phyloP scores from a whole-genome alignment of 371 early-diverging fungal species.

The Rhizopus sp. region DNA sequence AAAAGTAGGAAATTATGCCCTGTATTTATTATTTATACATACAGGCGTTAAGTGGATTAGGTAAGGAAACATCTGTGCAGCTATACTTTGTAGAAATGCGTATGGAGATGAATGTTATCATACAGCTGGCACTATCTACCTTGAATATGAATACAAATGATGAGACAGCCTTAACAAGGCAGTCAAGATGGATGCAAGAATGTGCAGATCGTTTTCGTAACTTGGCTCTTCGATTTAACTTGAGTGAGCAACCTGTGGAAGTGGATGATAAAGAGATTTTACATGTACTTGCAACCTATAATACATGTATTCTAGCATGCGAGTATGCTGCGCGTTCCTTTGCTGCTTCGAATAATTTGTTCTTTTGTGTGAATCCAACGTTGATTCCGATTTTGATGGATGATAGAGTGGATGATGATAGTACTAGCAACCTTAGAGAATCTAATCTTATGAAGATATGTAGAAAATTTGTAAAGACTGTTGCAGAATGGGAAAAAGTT shows the following conservation, averaged over 20 bases:
- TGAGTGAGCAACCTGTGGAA: constrained; percentile 28
- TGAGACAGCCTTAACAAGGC: constrained; percentile 1
- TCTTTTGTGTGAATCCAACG: constrained; percentile 37
- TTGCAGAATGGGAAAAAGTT: constrained; percentile 26
- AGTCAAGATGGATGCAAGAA: constrained; percentile 7
- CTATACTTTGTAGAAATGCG: constrained; percentile 38
- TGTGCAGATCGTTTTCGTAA: constrained; percentile 25
- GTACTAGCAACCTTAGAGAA: not conserved
- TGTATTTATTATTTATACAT: not conserved
- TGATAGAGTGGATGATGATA: not conserved
- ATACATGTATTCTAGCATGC: constrained; percentile 32
- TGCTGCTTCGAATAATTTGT: constrained; percentile 19
- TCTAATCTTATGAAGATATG: constrained; percentile 12
- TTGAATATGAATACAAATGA: constrained; percentile 1
- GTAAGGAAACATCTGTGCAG: constrained; percentile 22
- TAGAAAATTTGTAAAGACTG: constrained; percentile 19
- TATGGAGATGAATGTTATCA: constrained; percentile 33
- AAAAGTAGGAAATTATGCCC: not conserved
- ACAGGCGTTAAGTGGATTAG: constrained; percentile 36
- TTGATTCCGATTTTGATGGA: constrained; percentile 32
- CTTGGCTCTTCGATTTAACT: constrained; percentile 37
- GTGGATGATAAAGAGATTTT: constrained; percentile 26
- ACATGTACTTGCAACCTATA: constrained; percentile 27
- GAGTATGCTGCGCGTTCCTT: constrained; percentile 34
- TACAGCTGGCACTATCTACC: constrained; percentile 19